phyloP scores from a whole-genome alignment of 2,329 filamentous ascomycete species.

The Pseudopyricularia javanii region DNA sequence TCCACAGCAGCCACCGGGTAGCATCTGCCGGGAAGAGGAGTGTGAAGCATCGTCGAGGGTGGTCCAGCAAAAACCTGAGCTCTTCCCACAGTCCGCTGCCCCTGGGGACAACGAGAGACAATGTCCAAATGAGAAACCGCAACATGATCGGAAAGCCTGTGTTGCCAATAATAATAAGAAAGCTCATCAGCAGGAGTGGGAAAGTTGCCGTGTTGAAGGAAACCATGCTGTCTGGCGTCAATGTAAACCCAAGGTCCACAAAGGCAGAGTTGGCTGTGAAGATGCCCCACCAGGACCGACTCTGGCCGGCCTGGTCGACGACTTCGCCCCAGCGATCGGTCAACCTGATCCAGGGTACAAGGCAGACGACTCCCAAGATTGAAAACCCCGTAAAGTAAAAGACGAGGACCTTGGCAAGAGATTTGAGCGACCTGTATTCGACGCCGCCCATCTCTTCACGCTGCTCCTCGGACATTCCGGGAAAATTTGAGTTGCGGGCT shows the following conservation, averaged over 20 bases:
- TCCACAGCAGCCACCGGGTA: slow-evolving; percentile 92
- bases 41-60: slow-evolving; percentile 92
- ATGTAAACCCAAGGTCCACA: slow-evolving; percentile 86
- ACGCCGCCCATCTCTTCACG: slow-evolving; percentile 92
- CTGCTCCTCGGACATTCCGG: slow-evolving; percentile 79
- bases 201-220: slow-evolving; percentile 72
- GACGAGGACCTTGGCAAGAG: slow-evolving; percentile 65
- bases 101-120: slow-evolving; percentile 52
- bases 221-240: slow-evolving; percentile 89
- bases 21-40: slow-evolving; percentile 80
- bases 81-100: slow-evolving; percentile 75
- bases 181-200: slow-evolving; percentile 64
- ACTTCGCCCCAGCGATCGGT: slow-evolving; percentile 48
- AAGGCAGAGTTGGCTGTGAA: slow-evolving; percentile 83
- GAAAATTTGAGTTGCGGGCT: slow-evolving; percentile 84
- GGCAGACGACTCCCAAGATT: slow-evolving; percentile 57
- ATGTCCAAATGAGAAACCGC: slow-evolving; percentile 79
- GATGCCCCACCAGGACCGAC: slow-evolving; percentile 78
- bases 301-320: slow-evolving; percentile 49
- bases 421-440: slow-evolving; percentile 86
- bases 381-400: slow-evolving; percentile 78
- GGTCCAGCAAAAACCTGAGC: slow-evolving; percentile 78
- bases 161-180: slow-evolving; percentile 88
- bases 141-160: slow-evolving; percentile 94
- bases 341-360: slow-evolving; percentile 70